Conservation (phyloP, 495 filamentous ascomycete genomes). For the Aspergillus incahuasiensis region DNA sequence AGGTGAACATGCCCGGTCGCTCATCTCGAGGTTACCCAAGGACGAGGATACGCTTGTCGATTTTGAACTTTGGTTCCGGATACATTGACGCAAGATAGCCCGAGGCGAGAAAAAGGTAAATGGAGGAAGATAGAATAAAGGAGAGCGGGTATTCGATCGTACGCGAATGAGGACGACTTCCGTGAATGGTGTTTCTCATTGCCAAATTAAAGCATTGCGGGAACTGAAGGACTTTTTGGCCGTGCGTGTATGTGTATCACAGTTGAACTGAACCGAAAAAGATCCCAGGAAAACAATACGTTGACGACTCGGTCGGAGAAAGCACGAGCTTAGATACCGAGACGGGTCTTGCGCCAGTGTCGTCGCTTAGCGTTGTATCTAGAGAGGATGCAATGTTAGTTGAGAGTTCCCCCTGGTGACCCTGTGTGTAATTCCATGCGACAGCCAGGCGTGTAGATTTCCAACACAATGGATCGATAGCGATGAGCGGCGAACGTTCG, state of each 20-base stretch:
- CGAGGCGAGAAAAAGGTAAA: not conserved
- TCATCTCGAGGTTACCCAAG: not conserved
- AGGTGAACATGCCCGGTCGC: not conserved
- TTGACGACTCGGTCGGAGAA: slow-evolving; percentile 20
- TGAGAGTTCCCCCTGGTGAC: slow-evolving; percentile 5
- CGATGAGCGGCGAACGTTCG: no score
- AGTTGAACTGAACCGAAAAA: slow-evolving; percentile 21
- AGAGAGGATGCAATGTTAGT: slow-evolving; percentile 21
- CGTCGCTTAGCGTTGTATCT: slow-evolving; percentile 99
- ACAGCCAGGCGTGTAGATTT: not conserved
- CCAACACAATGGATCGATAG: not conserved
- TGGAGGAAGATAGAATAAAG: not conserved
- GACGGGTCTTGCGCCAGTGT: slow-evolving; percentile 99
- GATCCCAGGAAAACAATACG: slow-evolving; percentile 10
- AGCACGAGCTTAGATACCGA: slow-evolving; percentile 74
- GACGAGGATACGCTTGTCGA: not conserved
- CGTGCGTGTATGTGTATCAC: slow-evolving; percentile 20
- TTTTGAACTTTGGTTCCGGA: not conserved
- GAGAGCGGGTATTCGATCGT: slow-evolving; percentile 5
- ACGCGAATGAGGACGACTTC: slow-evolving; percentile 7
- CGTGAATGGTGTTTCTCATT: slow-evolving; percentile 4
- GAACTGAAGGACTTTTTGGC: slow-evolving; percentile 2
- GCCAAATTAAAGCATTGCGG: slow-evolving; percentile 20
- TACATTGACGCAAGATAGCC: not conserved
- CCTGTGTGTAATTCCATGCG: not conserved